Conservation (phyloP, 202 grass and related monocot genomes). For the Panicum virgatum region DNA sequence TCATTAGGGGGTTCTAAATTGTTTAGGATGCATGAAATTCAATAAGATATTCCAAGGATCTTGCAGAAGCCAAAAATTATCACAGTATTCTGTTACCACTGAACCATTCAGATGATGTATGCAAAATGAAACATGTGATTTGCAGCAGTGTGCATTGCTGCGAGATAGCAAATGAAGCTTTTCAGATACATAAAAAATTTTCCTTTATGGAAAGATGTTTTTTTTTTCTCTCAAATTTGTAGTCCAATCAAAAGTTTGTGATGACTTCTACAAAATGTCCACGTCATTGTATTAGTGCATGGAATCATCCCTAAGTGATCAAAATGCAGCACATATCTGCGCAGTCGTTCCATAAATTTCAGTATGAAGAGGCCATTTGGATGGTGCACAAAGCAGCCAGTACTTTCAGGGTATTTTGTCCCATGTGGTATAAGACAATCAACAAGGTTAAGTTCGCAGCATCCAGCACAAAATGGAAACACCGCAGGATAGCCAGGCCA, state of each 20-base stretch:
- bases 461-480: slow-evolving; percentile 4
- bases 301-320: neutral
- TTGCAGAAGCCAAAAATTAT: neutral
- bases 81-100: neutral
- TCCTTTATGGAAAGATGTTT: slow-evolving; percentile 13
- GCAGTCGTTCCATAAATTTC: neutral
- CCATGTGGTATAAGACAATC: neutral
- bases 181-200: neutral
- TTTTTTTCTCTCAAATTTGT: neutral
- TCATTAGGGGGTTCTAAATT: slow-evolving; percentile 3
- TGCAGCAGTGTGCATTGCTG: neutral
- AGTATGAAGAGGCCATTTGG: neutral
- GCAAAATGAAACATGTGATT: slow-evolving; percentile 17
- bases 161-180: neutral
- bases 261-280: slow-evolving; percentile 17
- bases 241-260: neutral
- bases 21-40: slow-evolving; percentile 25
- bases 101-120: neutral
- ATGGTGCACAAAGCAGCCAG: neutral
- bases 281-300: neutral
- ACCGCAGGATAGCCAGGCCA: neutral
- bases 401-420: slow-evolving; percentile 6
- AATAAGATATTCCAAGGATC: slow-evolving; percentile 1
- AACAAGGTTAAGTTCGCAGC: neutral
- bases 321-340: neutral